Conservation (phyloP, 2,329 filamentous ascomycete species). For the Fusarium lateritium region DNA sequence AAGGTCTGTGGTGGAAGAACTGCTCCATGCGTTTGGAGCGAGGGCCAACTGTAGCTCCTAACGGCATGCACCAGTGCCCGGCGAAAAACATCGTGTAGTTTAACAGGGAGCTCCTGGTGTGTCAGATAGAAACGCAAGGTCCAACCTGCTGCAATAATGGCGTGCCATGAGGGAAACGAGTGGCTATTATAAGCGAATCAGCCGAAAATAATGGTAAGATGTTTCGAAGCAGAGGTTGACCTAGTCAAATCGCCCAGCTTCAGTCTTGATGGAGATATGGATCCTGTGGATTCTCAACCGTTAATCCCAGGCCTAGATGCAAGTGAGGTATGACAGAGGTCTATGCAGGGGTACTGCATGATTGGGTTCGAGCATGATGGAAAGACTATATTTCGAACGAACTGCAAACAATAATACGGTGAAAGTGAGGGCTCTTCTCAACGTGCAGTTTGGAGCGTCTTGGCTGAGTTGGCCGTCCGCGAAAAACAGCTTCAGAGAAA, state of each 20-base stretch:
- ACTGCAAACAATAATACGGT: constrained; percentile 5
- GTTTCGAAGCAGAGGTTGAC: background rate
- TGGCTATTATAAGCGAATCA: background rate
- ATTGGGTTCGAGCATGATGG: background rate
- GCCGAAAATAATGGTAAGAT: constrained; percentile 2
- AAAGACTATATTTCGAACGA: background rate
- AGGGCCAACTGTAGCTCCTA: constrained; percentile 33
- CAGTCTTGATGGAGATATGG: constrained; percentile 7
- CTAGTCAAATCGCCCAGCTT: background rate
- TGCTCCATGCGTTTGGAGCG: constrained; percentile 31
- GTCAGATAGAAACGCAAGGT: constrained; percentile 12
- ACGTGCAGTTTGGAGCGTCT: constrained; percentile 1
- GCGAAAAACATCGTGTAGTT: constrained; percentile 1
- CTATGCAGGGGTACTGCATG: background rate
- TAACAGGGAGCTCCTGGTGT: constrained; percentile 31
- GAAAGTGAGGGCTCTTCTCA: background rate
- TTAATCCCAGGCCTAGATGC: background rate
- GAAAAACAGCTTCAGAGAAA: background rate
- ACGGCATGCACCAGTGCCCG: constrained; percentile 13
- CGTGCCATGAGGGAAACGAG: background rate
- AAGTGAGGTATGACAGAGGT: constrained; percentile 11
- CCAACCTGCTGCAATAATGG: constrained; percentile 1
- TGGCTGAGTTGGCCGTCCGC: background rate
- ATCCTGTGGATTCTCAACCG: background rate
- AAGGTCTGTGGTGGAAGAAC: constrained; percentile 35